Percentiles rank a stretch among this genome's conserved stretches.
Evolutionary conservation across 2,329 filamentous ascomycete species (phyloP).

Genomic region (Lizonia empirigonia): DNA sequence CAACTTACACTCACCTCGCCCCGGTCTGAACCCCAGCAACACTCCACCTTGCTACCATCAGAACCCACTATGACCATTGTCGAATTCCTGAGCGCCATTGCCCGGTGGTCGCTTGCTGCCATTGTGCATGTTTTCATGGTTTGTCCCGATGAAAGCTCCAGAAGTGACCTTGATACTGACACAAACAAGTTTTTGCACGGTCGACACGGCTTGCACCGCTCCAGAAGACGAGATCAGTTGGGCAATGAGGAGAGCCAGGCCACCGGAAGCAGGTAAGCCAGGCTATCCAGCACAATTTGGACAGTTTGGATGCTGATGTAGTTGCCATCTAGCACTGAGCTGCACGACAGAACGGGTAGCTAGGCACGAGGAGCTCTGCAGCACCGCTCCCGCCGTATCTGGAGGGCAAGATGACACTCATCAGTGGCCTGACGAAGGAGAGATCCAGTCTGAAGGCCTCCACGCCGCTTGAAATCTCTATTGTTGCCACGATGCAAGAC

Average conservation of each 20-base stretch:
- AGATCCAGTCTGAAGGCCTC: conserved; percentile 82
- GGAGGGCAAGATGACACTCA: conserved; percentile 76
- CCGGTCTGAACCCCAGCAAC: neutral
- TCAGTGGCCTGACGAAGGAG: conserved; percentile 90
- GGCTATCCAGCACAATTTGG: neutral
- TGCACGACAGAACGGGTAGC: neutral
- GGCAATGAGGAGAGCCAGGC: neutral
- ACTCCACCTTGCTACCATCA: neutral
- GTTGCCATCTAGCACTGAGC: neutral
- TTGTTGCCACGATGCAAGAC: conserved; percentile 84
- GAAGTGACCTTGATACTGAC: neutral
- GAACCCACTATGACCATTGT: neutral
- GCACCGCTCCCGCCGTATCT: neutral
- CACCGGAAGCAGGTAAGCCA: neutral
- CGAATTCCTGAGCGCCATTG: neutral
- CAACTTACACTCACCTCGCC: neutral
- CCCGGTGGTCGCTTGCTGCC: neutral
- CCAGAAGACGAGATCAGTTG: neutral
- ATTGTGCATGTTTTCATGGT: neutral
- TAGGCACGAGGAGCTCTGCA: neutral
- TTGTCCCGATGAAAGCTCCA: neutral
- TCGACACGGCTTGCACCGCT: neutral
- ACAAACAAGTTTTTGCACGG: neutral
- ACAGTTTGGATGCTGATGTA: neutral
- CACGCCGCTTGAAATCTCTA: conserved; percentile 86